Evolutionary conservation across 2,329 filamentous ascomycete genomes (phyloP), one percentile per base, ranked within the genome.

Genomic region (Coleophoma crateriformis): DNA sequence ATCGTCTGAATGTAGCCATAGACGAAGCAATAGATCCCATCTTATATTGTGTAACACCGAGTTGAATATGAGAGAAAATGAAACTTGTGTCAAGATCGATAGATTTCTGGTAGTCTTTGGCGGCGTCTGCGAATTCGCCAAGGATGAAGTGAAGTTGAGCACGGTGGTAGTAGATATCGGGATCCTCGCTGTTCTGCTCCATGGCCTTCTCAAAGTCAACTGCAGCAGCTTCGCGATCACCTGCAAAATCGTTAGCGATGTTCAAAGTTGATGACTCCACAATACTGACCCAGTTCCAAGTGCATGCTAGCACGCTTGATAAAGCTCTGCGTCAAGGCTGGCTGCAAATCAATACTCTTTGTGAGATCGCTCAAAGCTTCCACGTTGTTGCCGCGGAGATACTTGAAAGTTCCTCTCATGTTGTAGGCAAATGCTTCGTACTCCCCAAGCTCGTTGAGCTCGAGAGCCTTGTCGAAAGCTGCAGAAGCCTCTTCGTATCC

Each of bases 301-400:
- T 95, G 89, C 86, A 99, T 95, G 78, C 91, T 97, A 49, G 94
- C 94, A 52, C 94, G 87, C 79, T 99, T 99, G 74, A 99, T 96
- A 70, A 95, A 97, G 74, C 89, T 96, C 74, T 99, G 94, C 7
- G 90, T 95, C 73, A 97, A 77, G 8, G 81, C 76, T 13, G 90
- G 88, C 63, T 97, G 86, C 43, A 97, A 76, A 69, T 96, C 89
- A 51, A 97, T 87, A 68, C 90, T 95, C 81, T 88, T 94, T 69
- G 90, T 89, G 64, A 99, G 80, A 66, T 97, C 94, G 38, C 78
- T 73, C 58, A 96, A 77, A 3, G 94, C 94, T 54, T 85, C 81
- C 47, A 87, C 78, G 61, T 92, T 91, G 67, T 96, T 90, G 51
- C 94, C 94, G 58, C 87, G 84, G 54, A 99, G 79, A 66, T 95